These are phyloP conservation scores for Fusarium caatingaense DNA, from an alignment of 2,329 filamentous ascomycete species.

Conservation along the genomic window DNA sequence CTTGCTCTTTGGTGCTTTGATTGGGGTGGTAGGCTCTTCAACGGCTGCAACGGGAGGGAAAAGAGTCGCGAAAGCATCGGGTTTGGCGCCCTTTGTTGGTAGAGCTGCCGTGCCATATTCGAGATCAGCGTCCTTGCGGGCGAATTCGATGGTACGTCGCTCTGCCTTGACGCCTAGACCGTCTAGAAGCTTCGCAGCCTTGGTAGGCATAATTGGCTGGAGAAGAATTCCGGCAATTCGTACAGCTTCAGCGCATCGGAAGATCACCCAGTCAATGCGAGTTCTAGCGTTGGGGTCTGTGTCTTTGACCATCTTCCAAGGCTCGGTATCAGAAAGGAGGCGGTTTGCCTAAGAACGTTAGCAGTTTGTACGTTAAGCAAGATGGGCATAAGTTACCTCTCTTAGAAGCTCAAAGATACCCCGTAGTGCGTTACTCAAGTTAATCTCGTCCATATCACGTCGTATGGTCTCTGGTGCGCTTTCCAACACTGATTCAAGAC, in stretches of 20 bases:
- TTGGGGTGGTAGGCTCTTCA: slow-evolving; percentile 37
- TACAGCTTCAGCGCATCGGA: slow-evolving; percentile 77
- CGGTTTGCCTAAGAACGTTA: slow-evolving; percentile 52
- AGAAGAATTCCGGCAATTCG: slow-evolving; percentile 85
- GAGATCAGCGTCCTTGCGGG: slow-evolving; percentile 71
- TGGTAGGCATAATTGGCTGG: slow-evolving; percentile 90
- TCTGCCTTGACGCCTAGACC: slow-evolving; percentile 76
- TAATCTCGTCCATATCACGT: slow-evolving; percentile 69
- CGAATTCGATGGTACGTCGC: slow-evolving; percentile 72
- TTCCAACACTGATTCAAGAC: slow-evolving; percentile 44
- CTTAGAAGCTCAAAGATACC: slow-evolving; percentile 71
- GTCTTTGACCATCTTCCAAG: slow-evolving; percentile 71
- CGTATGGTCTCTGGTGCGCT: slow-evolving; percentile 52
- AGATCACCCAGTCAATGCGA: slow-evolving; percentile 72
- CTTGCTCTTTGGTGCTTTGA: background rate
- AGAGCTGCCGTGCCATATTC: slow-evolving; percentile 69
- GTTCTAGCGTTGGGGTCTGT: slow-evolving; percentile 49
- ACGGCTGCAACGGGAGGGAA: slow-evolving; percentile 61
- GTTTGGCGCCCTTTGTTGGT: slow-evolving; percentile 9
- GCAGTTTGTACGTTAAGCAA: background rate
- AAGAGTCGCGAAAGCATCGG: slow-evolving; percentile 56
- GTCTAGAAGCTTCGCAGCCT: slow-evolving; percentile 78
- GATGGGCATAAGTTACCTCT: slow-evolving; percentile 56
- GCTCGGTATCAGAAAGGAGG: slow-evolving; percentile 68
- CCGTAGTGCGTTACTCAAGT: slow-evolving; percentile 74